Percentiles rank a stretch among this genome's conserved stretches.
Conservation (phyloP, 148 eudicot species). For the Persicaria tinctoria region DNA sequence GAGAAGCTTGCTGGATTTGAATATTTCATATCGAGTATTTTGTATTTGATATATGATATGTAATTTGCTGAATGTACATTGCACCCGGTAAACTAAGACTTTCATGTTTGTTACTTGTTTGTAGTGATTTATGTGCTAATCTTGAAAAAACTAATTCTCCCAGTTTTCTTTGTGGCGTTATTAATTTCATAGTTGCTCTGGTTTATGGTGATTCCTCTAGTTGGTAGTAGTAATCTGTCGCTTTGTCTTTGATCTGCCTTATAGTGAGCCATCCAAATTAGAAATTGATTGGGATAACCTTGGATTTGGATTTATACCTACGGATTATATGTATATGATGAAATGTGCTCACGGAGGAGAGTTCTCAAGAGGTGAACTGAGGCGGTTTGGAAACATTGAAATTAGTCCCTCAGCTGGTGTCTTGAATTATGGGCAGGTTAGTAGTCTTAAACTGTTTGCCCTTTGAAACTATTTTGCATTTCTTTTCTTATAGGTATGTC, state of each 20-base stretch:
- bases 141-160: not conserved
- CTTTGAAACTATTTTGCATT: not conserved
- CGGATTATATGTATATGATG: conserved; percentile 86
- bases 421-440: conserved; percentile 93
- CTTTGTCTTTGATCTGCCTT: conserved; percentile 14
- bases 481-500: not conserved
- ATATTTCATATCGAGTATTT: not conserved
- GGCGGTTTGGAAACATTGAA: conserved; percentile 79
- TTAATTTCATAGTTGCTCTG: not conserved
- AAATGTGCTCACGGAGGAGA: conserved; percentile 64
- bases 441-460: conserved; percentile 12
- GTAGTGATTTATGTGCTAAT: not conserved
- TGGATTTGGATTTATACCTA: conserved; percentile 67
- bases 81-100: not conserved
- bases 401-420: conserved; percentile 95
- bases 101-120: not conserved
- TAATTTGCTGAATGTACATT: not conserved
- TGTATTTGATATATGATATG: not conserved
- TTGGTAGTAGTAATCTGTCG: conserved; percentile 7
- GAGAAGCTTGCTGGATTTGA: not conserved
- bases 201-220: not conserved
- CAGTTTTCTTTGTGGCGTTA: not conserved
- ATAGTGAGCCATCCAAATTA: conserved; percentile 35
- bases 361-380: conserved; percentile 69
- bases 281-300: conserved; percentile 95